phyloP scores from a whole-genome alignment of 2,329 filamentous ascomycete species.

The Exophiala lecanii-corni region DNA sequence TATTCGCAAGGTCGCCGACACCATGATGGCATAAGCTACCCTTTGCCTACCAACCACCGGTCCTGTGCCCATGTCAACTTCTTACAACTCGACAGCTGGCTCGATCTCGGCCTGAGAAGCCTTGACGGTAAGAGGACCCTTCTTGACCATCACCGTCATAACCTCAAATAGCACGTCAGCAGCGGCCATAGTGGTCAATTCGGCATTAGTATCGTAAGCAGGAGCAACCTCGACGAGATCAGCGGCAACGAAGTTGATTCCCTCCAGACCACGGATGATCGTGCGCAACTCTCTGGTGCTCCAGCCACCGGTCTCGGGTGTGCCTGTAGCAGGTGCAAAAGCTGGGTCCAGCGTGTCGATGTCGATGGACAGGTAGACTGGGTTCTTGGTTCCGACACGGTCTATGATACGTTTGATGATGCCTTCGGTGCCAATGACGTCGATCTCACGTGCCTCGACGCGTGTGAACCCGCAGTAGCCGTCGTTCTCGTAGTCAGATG shows the following conservation, averaged over 20 bases:
- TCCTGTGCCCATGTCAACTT: no score
- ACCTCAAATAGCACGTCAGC: slow-evolving; percentile 68
- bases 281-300: slow-evolving; percentile 55
- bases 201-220: slow-evolving; percentile 57
- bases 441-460: slow-evolving; percentile 68
- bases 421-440: slow-evolving; percentile 64
- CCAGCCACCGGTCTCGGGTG: slow-evolving; percentile 60
- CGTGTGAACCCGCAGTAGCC: slow-evolving; percentile 81
- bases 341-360: slow-evolving; percentile 86
- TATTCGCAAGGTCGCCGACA: no score
- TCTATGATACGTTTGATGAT: slow-evolving; percentile 75
- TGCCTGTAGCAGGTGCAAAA: slow-evolving; percentile 54
- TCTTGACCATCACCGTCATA: slow-evolving; percentile 78
- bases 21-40: no score
- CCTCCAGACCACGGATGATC: slow-evolving; percentile 55
- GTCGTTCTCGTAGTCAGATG: slow-evolving; percentile 78
- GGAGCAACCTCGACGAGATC: slow-evolving; percentile 61
- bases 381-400: slow-evolving; percentile 65
- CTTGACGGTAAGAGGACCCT: slow-evolving; percentile 57
- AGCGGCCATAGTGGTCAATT: slow-evolving; percentile 50
- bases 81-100: not conserved
- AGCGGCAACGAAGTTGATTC: slow-evolving; percentile 54
- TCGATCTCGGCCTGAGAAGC: slow-evolving; percentile 9
- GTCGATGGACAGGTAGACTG: slow-evolving; percentile 78
- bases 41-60: no score